Evolutionary conservation across 2,329 filamentous ascomycete genomes (phyloP).

Genomic region (Colletotrichum somersetense): DNA sequence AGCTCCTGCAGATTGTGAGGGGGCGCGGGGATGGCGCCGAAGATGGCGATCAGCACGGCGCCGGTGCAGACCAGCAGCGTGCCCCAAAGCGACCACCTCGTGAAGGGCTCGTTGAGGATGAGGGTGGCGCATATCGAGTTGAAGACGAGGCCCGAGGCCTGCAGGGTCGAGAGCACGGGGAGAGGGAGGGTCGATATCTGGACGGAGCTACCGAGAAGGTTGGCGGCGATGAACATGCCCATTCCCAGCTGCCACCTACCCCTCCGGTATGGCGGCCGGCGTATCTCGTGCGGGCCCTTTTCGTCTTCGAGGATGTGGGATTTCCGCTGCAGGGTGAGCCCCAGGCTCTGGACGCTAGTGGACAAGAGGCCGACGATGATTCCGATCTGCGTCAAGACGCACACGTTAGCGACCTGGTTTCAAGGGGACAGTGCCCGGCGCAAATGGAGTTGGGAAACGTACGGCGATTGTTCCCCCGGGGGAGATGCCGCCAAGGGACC

Average conservation of each 20-base stretch:
- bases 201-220: constrained; percentile 93
- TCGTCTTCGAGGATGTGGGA: constrained; percentile 98
- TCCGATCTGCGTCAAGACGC: constrained; percentile 73
- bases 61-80: constrained; percentile 89
- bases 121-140: constrained; percentile 97
- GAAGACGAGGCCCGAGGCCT: constrained; percentile 96
- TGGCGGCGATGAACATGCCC: constrained; percentile 96
- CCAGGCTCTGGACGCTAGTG: constrained; percentile 93
- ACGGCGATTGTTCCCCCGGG: constrained; percentile 83
- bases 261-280: constrained; percentile 88
- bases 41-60: constrained; percentile 91
- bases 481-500: constrained; percentile 80
- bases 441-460: constrained; percentile 51
- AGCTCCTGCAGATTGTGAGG: constrained; percentile 90
- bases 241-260: constrained; percentile 97
- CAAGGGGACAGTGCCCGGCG: constrained; percentile 8
- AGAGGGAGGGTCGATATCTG: constrained; percentile 97
- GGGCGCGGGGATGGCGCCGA: constrained; percentile 93
- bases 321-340: constrained; percentile 95
- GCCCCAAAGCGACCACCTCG: constrained; percentile 89
- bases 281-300: constrained; percentile 82
- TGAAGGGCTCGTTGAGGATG: constrained; percentile 94
- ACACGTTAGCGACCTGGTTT: constrained; percentile 42
- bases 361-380: constrained; percentile 94
- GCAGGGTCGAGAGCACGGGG: constrained; percentile 92